These are phyloP conservation scores for Leccinellum luteum DNA, from an alignment of 768 basidiomycete genomes.

Conservation along the genomic window DNA sequence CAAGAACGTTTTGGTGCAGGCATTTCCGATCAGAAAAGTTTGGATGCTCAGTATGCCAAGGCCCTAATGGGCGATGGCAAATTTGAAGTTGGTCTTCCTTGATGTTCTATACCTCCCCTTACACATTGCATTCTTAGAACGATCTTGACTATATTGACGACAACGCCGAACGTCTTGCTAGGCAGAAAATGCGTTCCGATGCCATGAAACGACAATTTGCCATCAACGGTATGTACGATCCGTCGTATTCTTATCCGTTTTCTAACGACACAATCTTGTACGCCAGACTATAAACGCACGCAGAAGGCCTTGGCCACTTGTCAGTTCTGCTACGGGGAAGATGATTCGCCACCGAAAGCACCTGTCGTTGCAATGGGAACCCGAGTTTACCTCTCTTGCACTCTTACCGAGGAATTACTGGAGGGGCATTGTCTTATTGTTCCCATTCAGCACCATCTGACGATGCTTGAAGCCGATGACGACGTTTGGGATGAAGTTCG, in stretches of 20 bases:
- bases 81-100: conserved; percentile 61
- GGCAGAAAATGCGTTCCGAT: conserved; percentile 95
- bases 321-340: conserved; percentile 89
- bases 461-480: conserved; percentile 90
- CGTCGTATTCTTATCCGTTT: neutral
- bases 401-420: conserved; percentile 82
- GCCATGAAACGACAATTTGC: conserved; percentile 97
- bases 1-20: conserved; percentile 92
- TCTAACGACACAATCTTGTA: neutral
- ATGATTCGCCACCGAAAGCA: conserved; percentile 85
- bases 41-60: conserved; percentile 86
- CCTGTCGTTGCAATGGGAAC: conserved; percentile 90
- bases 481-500: conserved; percentile 98
- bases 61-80: conserved; percentile 87
- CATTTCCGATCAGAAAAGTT: conserved; percentile 84
- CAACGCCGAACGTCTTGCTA: conserved; percentile 87
- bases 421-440: conserved; percentile 93
- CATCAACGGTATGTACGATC: conserved; percentile 69
- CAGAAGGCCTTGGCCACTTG: conserved; percentile 87
- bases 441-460: conserved; percentile 91
- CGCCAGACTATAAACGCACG: conserved; percentile 87
- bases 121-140: conserved; percentile 43
- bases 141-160: conserved; percentile 96
- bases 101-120: neutral
- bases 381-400: conserved; percentile 87